Conservation (phyloP, 176 grass and related monocot genomes). For the Lolium rigidum region DNA sequence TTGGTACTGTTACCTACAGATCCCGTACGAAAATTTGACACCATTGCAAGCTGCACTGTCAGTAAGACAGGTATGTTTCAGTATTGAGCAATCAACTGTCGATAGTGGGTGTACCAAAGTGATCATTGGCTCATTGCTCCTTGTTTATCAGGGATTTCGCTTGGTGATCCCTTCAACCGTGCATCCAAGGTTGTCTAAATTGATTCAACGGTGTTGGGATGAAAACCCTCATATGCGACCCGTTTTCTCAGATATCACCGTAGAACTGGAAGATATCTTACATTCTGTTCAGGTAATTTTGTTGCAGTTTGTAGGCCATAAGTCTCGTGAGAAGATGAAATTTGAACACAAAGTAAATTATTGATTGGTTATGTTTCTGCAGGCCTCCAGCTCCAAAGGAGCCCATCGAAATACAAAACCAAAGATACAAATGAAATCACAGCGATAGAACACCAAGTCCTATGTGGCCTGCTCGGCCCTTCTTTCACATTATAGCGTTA, state of each 20-base stretch:
- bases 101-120: not conserved
- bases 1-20: slow-evolving; percentile 54
- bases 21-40: slow-evolving; percentile 87
- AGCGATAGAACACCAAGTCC: slow-evolving; percentile 22
- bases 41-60: slow-evolving; percentile 94
- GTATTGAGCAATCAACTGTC: slow-evolving; percentile 4
- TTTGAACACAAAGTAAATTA: not conserved
- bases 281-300: slow-evolving; percentile 59
- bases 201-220: slow-evolving; percentile 82
- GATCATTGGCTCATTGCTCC: slow-evolving; percentile 20
- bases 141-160: slow-evolving; percentile 74
- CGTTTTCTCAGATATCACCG: slow-evolving; percentile 69
- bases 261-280: slow-evolving; percentile 72
- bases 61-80: slow-evolving; percentile 76
- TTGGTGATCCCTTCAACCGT: slow-evolving; percentile 58
- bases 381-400: slow-evolving; percentile 53
- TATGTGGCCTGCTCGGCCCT: too few relatives aligned
- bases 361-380: slow-evolving; percentile 19
- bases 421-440: slow-evolving; percentile 64
- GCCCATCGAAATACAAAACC: slow-evolving; percentile 37
- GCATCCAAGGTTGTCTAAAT: slow-evolving; percentile 56
- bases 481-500: not conserved
- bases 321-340: not conserved
- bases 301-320: not conserved
- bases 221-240: slow-evolving; percentile 61